Conservation (phyloP, 1,284 basidiomycete species). For the Mycena citricolor region DNA sequence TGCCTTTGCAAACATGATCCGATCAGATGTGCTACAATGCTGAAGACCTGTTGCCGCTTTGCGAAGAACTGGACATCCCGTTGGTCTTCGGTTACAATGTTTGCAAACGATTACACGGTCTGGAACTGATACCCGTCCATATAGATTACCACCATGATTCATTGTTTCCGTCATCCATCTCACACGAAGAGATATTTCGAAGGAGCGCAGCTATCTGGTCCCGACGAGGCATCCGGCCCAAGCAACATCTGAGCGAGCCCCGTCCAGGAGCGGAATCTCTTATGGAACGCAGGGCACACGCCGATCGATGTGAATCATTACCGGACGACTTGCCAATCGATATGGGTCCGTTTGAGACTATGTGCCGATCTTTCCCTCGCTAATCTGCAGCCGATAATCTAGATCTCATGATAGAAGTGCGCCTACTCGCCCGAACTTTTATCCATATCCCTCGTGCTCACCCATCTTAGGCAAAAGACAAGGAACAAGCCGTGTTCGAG, state of each 20-base stretch:
- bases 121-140: too few relatives aligned
- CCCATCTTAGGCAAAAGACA: constrained; percentile 74
- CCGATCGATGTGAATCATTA: constrained; percentile 72
- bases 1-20: not conserved
- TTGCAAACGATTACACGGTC: too few relatives aligned
- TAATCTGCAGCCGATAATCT: not conserved
- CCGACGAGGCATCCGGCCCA: constrained; percentile 75
- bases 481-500: constrained; percentile 91
- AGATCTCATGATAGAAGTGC: constrained; percentile 91
- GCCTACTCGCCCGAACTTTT: too few relatives aligned
- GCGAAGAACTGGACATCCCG: constrained; percentile 80
- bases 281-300: constrained; percentile 85
- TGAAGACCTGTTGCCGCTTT: constrained; percentile 82
- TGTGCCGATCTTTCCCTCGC: too few relatives aligned
- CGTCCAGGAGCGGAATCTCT: constrained; percentile 72
- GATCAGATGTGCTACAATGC: constrained; percentile 81
- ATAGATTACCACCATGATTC: constrained; percentile 80
- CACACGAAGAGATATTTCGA: constrained; percentile 60
- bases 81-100: constrained; percentile 66
- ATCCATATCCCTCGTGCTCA: too few relatives aligned
- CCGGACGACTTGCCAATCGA: constrained; percentile 68
- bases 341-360: constrained; percentile 54
- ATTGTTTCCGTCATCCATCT: constrained; percentile 61
- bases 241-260: constrained; percentile 87
- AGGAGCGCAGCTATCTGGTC: constrained; percentile 77